Percentiles rank a stretch among this genome's conserved stretches.
These are phyloP conservation scores for Termitomyces bulborhizus DNA, from an alignment of 768 basidiomycete species.

Conservation along the genomic window DNA sequence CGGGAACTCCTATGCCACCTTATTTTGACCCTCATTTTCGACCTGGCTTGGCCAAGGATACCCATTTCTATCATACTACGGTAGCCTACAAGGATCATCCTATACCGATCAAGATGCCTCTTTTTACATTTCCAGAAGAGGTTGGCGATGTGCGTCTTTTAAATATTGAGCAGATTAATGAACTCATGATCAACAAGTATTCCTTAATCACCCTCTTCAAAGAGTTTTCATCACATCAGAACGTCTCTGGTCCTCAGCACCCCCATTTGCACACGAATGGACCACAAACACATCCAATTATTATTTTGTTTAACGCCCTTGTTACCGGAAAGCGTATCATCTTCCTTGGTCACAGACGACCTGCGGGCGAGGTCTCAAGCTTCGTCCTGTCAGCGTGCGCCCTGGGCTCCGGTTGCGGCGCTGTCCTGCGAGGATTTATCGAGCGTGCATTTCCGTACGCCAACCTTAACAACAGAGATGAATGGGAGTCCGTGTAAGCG, in stretches of 20 bases:
- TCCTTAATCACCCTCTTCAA: constrained; percentile 88
- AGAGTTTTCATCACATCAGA: constrained; percentile 59
- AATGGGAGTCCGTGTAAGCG: constrained; percentile 84
- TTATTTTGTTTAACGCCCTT: constrained; percentile 93
- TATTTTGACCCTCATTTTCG: constrained; percentile 42
- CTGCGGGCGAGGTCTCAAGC: constrained; percentile 85
- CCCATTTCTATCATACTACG: constrained; percentile 87
- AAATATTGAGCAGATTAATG: not conserved
- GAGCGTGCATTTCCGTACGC: constrained; percentile 95
- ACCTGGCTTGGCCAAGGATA: constrained; percentile 67
- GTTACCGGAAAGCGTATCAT: constrained; percentile 95
- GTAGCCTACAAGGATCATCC: constrained; percentile 80
- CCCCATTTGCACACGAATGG: constrained; percentile 95
- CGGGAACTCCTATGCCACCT: constrained; percentile 30
- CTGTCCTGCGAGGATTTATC: constrained; percentile 77
- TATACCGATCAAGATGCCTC: constrained; percentile 86
- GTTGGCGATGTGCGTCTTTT: constrained; percentile 78
- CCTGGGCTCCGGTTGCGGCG: constrained; percentile 86
- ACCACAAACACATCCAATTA: constrained; percentile 85
- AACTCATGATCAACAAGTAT: constrained; percentile 46
- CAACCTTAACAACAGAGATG: constrained; percentile 80
- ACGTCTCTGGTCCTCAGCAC: constrained; percentile 68
- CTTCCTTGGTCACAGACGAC: constrained; percentile 85
- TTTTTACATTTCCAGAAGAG: constrained; percentile 88
- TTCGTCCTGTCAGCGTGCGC: constrained; percentile 95